These are phyloP conservation scores for Tolypocladium ovalisporum DNA, from an alignment of 2,329 filamentous ascomycete genomes.

Conservation along the genomic window DNA sequence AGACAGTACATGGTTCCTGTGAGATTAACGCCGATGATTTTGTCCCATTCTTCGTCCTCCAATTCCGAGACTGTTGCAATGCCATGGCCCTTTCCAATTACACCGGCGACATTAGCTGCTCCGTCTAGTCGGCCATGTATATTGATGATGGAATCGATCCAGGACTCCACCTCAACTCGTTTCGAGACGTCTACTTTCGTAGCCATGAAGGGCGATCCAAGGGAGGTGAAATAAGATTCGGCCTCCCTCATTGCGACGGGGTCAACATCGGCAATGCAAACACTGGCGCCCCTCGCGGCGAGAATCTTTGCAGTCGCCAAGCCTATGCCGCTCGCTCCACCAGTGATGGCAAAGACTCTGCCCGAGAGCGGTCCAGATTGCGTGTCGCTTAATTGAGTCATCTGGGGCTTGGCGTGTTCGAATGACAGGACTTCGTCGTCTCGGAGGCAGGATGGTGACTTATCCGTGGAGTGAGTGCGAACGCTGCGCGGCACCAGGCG, in stretches of 20 bases:
- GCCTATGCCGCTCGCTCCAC: slow-evolving; percentile 27
- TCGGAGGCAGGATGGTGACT: not conserved
- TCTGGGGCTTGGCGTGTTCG: not conserved
- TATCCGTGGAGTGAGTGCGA: not conserved
- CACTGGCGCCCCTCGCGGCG: slow-evolving; percentile 20
- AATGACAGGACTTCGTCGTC: not conserved
- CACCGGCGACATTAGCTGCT: slow-evolving; percentile 41
- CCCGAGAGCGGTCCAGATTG: slow-evolving; percentile 3
- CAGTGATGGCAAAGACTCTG: slow-evolving; percentile 19
- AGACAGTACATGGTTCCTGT: slow-evolving; percentile 39
- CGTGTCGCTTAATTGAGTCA: not conserved
- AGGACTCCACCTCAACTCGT: slow-evolving; percentile 34
- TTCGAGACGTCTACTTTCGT: slow-evolving; percentile 35
- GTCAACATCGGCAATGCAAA: slow-evolving; percentile 27
- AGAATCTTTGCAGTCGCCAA: slow-evolving; percentile 28
- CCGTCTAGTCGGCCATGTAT: slow-evolving; percentile 39
- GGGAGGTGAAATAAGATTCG: slow-evolving; percentile 16
- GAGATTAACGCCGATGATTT: slow-evolving; percentile 33
- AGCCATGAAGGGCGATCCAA: slow-evolving; percentile 16
- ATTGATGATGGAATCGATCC: slow-evolving; percentile 31
- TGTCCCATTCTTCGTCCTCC: slow-evolving; percentile 34
- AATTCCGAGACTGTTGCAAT: slow-evolving; percentile 27
- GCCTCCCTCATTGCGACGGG: slow-evolving; percentile 18
- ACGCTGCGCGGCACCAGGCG: not conserved
- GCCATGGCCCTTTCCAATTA: slow-evolving; percentile 32